Evolutionary conservation across 495 filamentous ascomycete species (phyloP).

Genomic region (Neurospora africana): DNA sequence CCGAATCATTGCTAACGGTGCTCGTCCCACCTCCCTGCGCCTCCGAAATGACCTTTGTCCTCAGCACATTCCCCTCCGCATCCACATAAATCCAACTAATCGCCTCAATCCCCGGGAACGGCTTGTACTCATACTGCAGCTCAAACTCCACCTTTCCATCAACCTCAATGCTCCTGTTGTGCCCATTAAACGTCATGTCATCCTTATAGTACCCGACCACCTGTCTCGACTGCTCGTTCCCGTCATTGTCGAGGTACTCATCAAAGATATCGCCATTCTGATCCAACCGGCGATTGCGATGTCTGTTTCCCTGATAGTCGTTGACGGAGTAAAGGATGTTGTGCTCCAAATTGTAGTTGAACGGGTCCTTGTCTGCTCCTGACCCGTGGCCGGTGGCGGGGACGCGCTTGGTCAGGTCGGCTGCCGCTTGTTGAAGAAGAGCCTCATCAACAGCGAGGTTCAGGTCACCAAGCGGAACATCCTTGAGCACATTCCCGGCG

Average conservation of each 20-base stretch:
- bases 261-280: constrained; percentile 46
- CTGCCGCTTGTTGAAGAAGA: no score
- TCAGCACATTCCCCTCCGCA: constrained; percentile 32
- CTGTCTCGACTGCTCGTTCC: constrained; percentile 25
- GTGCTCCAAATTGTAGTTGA: constrained; percentile 33
- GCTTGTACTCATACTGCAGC: constrained; percentile 41
- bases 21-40: constrained; percentile 38
- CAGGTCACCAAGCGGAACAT: neutral
- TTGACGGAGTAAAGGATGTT: constrained; percentile 47
- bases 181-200: constrained; percentile 44
- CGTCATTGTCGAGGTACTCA: constrained; percentile 42
- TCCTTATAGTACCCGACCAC: constrained; percentile 36
- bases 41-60: constrained; percentile 42
- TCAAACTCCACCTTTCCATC: constrained; percentile 36
- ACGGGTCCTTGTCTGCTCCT: constrained; percentile 13
- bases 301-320: constrained; percentile 42
- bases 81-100: constrained; percentile 39
- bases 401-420: constrained; percentile 12
- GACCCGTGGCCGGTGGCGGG: neutral
- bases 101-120: constrained; percentile 39
- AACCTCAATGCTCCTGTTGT: constrained; percentile 34
- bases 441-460: no score
- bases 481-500: neutral
- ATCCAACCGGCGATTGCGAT: constrained; percentile 44
- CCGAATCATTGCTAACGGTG: constrained; percentile 33